Evolutionary conservation across 306 rosid species (phyloP).

Genomic region (Gynostemma pentaphyllum): DNA sequence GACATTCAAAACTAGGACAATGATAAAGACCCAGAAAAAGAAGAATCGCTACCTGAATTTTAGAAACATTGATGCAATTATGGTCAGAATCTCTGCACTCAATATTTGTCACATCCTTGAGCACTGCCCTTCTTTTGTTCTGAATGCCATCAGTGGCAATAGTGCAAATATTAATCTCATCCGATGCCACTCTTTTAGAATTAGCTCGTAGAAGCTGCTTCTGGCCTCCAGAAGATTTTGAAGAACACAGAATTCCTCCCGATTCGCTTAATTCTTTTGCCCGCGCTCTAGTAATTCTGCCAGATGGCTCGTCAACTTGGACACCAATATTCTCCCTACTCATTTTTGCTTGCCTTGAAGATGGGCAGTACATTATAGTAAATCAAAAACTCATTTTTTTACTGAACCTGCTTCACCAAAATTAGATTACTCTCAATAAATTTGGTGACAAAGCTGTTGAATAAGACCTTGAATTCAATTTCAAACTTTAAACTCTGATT

Average conservation of each 20-base stretch:
- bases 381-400: slow-evolving; percentile 23
- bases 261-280: slow-evolving; percentile 38
- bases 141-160: slow-evolving; percentile 27
- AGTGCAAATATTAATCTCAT: slow-evolving; percentile 28
- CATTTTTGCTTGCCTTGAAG: slow-evolving; percentile 51
- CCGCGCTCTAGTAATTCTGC: slow-evolving; percentile 70
- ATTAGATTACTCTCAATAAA: not conserved
- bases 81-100: slow-evolving; percentile 6
- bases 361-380: slow-evolving; percentile 26
- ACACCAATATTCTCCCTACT: slow-evolving; percentile 34
- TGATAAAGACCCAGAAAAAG: no score
- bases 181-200: slow-evolving; percentile 41
- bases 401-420: slow-evolving; percentile 33
- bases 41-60: slow-evolving; percentile 33
- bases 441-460: not conserved
- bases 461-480: not conserved
- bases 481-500: not conserved
- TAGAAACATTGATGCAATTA: slow-evolving; percentile 17
- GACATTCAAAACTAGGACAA: no score
- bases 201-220: slow-evolving; percentile 21
- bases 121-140: slow-evolving; percentile 60
- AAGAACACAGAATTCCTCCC: slow-evolving; percentile 26
- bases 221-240: slow-evolving; percentile 36
- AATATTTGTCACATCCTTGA: slow-evolving; percentile 52
- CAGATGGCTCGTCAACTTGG: slow-evolving; percentile 34